Conservation (phyloP, 768 basidiomycete genomes). For the Lactarius deliciosus region DNA sequence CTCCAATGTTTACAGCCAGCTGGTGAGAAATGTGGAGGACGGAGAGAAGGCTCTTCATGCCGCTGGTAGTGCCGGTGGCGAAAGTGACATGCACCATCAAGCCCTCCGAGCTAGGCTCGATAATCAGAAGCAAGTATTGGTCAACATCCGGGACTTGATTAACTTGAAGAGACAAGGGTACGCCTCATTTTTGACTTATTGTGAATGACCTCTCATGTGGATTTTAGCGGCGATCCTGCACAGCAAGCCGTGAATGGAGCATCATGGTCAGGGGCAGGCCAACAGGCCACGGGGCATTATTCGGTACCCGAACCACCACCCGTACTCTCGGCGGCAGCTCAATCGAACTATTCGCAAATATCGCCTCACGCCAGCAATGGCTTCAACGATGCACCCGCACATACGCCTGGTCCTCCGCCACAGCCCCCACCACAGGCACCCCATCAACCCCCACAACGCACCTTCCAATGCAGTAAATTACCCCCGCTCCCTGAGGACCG, state of each 20-base stretch:
- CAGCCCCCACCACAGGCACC: conserved; percentile 14
- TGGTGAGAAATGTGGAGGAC: background rate
- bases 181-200: background rate
- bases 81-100: conserved; percentile 8
- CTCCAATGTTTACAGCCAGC: background rate
- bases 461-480: conserved; percentile 1
- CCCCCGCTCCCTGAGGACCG: conserved; percentile 9
- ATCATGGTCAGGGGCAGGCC: conserved; percentile 1
- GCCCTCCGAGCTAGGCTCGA: conserved; percentile 8
- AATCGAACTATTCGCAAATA: conserved; percentile 18
- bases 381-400: background rate
- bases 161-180: conserved; percentile 10
- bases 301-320: conserved; percentile 8
- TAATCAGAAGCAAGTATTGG: background rate
- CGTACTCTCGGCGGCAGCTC: background rate
- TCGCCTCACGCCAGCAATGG: conserved; percentile 6
- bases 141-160: conserved; percentile 7
- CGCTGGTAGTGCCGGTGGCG: background rate
- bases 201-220: background rate
- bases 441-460: conserved; percentile 3
- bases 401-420: conserved; percentile 1
- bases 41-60: conserved; percentile 12
- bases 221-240: conserved; percentile 11
- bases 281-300: conserved; percentile 11
- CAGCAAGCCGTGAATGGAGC: conserved; percentile 14